Conservation (phyloP, 2,329 filamentous ascomycete genomes). For the Phaeosphaeria sp. region DNA sequence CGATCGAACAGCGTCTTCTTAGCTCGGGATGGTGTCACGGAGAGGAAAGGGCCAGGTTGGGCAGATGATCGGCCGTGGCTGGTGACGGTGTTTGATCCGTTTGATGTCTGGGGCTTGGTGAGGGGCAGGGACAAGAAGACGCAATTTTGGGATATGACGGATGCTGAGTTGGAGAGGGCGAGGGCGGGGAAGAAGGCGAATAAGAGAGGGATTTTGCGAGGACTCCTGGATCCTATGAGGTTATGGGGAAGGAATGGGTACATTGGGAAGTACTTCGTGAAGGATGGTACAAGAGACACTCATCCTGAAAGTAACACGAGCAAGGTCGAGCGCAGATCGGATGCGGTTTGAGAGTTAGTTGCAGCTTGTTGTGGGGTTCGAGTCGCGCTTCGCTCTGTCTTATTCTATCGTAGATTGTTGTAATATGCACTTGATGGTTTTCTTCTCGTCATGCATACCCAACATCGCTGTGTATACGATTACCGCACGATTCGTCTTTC, state of each 20-base stretch:
- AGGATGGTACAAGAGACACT: conserved; percentile 3
- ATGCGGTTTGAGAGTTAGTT: background rate
- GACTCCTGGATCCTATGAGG: conserved; percentile 26
- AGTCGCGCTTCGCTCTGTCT: background rate
- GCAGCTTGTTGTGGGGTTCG: background rate
- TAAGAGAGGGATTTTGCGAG: background rate
- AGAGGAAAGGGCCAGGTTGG: conserved; percentile 59
- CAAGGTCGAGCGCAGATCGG: background rate
- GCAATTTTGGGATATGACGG: conserved; percentile 47
- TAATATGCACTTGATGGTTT: too few relatives aligned
- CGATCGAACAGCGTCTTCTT: conserved; percentile 59
- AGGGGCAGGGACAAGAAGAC: conserved; percentile 43
- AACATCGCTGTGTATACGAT: too few relatives aligned
- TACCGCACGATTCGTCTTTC: background rate
- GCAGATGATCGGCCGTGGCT: conserved; percentile 55
- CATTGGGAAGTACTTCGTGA: conserved; percentile 31
- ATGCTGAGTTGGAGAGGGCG: conserved; percentile 36
- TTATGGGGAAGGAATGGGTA: conserved; percentile 39
- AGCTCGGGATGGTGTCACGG: conserved; percentile 59
- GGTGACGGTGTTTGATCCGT: conserved; percentile 48
- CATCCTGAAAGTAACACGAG: background rate
- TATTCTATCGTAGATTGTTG: background rate
- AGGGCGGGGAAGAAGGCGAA: conserved; percentile 27
- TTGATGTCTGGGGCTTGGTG: conserved; percentile 43
- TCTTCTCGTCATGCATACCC: too few relatives aligned